Evolutionary conservation across 2,329 filamentous ascomycete genomes (phyloP).

Genomic region (Ilyonectria destructans): DNA sequence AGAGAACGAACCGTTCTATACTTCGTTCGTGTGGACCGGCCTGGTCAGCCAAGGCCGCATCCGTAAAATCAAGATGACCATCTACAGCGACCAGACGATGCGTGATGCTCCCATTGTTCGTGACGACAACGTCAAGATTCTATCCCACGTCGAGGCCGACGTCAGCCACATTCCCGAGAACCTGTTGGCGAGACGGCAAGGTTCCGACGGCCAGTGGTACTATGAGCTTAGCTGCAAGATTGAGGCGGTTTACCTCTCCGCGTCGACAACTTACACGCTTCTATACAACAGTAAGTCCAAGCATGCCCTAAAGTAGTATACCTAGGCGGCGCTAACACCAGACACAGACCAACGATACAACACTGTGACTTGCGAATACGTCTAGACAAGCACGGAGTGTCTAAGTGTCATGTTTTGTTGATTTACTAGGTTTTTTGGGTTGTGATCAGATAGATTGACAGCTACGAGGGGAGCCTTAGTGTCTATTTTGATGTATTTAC

Average conservation of each 20-base stretch:
- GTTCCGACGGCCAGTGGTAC: conserved; percentile 58
- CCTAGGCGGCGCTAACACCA: conserved; percentile 35
- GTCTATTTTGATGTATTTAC: conserved; percentile 32
- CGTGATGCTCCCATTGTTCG: conserved; percentile 55
- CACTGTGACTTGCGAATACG: conserved; percentile 61
- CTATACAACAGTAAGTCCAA: conserved; percentile 58
- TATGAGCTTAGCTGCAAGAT: conserved; percentile 60
- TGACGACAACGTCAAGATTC: conserved; percentile 56
- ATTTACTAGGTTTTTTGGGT: conserved; percentile 31
- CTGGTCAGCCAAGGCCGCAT: conserved; percentile 54
- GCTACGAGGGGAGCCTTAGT: conserved; percentile 15
- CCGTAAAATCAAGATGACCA: conserved; percentile 54
- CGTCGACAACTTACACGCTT: conserved; percentile 61
- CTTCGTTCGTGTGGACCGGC: conserved; percentile 52
- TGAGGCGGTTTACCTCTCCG: conserved; percentile 60
- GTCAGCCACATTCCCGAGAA: conserved; percentile 60
- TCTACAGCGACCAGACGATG: conserved; percentile 55
- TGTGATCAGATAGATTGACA: conserved; percentile 30
- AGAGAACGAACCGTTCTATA: conserved; percentile 58
- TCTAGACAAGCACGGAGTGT: conserved; percentile 44
- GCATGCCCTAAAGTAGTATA: too few relatives aligned
- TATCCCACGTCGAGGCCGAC: conserved; percentile 59
- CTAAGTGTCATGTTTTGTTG: background rate
- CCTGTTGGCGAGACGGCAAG: conserved; percentile 52
- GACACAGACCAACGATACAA: conserved; percentile 57